Percentiles rank a stretch among this genome's conserved stretches.
phyloP scores from a whole-genome alignment of 2,329 filamentous ascomycete genomes.

The Nigrospora osmanthi region DNA sequence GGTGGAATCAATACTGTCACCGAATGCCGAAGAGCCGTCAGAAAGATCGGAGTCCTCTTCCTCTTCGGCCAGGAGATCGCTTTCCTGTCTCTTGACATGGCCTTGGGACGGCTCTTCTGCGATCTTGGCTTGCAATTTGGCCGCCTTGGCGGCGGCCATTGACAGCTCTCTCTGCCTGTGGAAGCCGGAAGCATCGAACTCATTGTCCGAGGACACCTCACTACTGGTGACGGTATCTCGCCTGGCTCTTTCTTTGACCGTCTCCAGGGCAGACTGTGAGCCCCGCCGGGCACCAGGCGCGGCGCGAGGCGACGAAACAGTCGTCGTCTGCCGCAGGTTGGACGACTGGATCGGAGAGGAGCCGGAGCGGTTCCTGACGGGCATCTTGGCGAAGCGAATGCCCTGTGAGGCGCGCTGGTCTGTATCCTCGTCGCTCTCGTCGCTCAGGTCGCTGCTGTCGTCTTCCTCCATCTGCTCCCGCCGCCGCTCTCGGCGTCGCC shows the following conservation, averaged over 20 bases:
- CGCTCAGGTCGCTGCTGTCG: slow-evolving; percentile 77
- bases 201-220: slow-evolving; percentile 77
- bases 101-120: slow-evolving; percentile 39
- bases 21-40: slow-evolving; percentile 57
- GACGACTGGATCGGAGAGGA: slow-evolving; percentile 77
- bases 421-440: slow-evolving; percentile 74
- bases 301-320: slow-evolving; percentile 38
- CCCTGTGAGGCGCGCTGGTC: slow-evolving; percentile 72
- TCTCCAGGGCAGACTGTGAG: slow-evolving; percentile 64
- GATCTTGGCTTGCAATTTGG: slow-evolving; percentile 43
- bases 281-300: slow-evolving; percentile 46
- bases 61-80: slow-evolving; percentile 47
- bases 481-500: slow-evolving; percentile 52
- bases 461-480: slow-evolving; percentile 76
- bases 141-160: slow-evolving; percentile 46
- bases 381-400: slow-evolving; percentile 96
- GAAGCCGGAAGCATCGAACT: slow-evolving; percentile 60
- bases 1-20: slow-evolving; percentile 60
- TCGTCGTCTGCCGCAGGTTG: slow-evolving; percentile 47
- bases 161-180: slow-evolving; percentile 56
- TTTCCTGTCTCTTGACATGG: slow-evolving; percentile 32
- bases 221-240: slow-evolving; percentile 75
- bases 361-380: slow-evolving; percentile 74
- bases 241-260: slow-evolving; percentile 60
- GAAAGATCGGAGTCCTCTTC: slow-evolving; percentile 54